Evolutionary conservation across 192 early-diverging fungal species (phyloP), one percentile per base, ranked within the genome.

Genomic region (Ramicandelaber brevisporus): DNA sequence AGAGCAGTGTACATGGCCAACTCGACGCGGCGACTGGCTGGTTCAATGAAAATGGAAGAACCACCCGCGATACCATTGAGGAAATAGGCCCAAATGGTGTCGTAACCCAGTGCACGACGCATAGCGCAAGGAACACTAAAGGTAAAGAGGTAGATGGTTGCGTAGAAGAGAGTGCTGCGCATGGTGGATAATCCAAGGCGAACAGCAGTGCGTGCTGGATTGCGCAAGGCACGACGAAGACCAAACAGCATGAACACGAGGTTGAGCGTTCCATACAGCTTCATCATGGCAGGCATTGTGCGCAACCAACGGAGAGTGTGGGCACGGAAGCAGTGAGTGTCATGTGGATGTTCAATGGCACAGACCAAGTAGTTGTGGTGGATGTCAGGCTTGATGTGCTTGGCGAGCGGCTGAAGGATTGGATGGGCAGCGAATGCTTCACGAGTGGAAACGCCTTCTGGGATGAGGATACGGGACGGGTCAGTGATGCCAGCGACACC

Each of bases 1-100:
- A 82, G 63, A 16, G 82, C 42, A 38, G 72, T 77, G 41, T 90
- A 90, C 43, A 90, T 48, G 8, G 63, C 78, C 20, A 90, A 50
- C 39, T 90, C 85, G 42, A 68, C 34, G 22, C 65, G 66, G 20
- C 73, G 60, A 3, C 65, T 59, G 8, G 52, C 55, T 3, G 57
- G 48, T 41, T 76, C 73, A 3, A 66, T 43, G n/a, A 76, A 40
- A 19, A 66, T 53, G 2, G 64, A 55, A 6, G 55, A 39, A 0
- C 69, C 69, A 12, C 57, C 48, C 1, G 61, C 25, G 7, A 65
- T 25, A n/a, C 73, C 73, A 12, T 53, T 53, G 8, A 47, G 11
- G 2, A 58, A 27, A 40, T 71, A 75, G n/a, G 48, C 53, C 27
- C 33, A 38, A 6, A 28, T 27, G 6, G 40, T 24, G 11, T 76